Conservation (phyloP, 805 yeast genomes). For the Novakomyces olei region DNA sequence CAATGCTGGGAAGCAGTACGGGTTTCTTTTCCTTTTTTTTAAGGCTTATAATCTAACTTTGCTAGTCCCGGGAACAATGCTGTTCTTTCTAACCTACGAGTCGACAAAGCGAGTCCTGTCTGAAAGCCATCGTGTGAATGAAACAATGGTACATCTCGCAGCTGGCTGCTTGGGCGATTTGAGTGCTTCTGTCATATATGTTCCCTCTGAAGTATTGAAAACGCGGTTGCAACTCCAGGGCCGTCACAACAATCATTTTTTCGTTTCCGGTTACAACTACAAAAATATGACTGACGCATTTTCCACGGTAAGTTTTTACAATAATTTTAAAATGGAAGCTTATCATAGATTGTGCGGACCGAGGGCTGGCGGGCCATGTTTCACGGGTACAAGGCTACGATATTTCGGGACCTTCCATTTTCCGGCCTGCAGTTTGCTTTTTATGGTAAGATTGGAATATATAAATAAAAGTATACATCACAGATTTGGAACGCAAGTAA, state of each 20-base stretch:
- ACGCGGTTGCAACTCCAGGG: slow-evolving; percentile 90
- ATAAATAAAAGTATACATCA: too few relatives aligned
- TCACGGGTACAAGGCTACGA: slow-evolving; percentile 84
- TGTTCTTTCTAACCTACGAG: slow-evolving; percentile 87
- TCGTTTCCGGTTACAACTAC: slow-evolving; percentile 75
- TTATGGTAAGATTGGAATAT: slow-evolving; percentile 43
- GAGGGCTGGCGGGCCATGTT: slow-evolving; percentile 66
- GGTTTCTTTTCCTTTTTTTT: neutral
- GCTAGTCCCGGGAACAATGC: slow-evolving; percentile 74
- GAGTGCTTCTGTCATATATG: slow-evolving; percentile 69
- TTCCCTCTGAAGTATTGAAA: slow-evolving; percentile 85
- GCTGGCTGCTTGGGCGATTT: slow-evolving; percentile 74
- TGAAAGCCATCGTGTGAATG: slow-evolving; percentile 36
- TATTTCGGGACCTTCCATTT: slow-evolving; percentile 82
- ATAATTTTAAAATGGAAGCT: neutral
- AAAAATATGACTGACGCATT: neutral
- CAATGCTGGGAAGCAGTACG: slow-evolving; percentile 51
- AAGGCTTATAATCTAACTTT: slow-evolving; percentile 8
- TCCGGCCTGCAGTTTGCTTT: slow-evolving; percentile 91
- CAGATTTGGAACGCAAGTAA: slow-evolving; percentile 18
- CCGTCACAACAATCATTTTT: slow-evolving; percentile 52
- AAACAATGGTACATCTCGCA: slow-evolving; percentile 52
- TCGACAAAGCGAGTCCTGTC: slow-evolving; percentile 49
- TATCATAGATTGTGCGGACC: slow-evolving; percentile 22
- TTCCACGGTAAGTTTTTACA: neutral